Base-by-base conservation (phyloP, 1,284 basidiomycete genomes). In the Boletellus deceptivus region DNA sequence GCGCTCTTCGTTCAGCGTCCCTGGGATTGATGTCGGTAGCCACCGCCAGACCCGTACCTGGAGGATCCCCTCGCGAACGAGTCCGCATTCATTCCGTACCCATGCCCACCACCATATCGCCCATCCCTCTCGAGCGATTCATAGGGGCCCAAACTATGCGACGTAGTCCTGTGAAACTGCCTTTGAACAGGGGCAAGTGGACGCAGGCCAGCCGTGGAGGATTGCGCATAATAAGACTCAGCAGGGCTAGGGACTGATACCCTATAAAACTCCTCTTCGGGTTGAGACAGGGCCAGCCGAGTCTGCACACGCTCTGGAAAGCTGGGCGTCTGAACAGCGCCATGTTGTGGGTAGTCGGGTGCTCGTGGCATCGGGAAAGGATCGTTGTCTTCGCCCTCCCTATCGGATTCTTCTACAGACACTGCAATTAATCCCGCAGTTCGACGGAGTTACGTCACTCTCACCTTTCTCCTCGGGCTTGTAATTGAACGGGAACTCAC, bases 401-500 rank as follows among this genome's bases (percentile, higher is more conserved):
- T n/a, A 4, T 14, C 13, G 18, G n/a, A 6, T 22, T 36, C 13
- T 17, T 24, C 59, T 63, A 27, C 8, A 8, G 18, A 24, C 3
- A 6, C 14, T 35, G 1, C 35, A 34, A 27, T 64, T 27, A 42
- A 13, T 40, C 7, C 4, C 11, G 14, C 13, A 2, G 29, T 3
- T 31, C 33, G 11, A 20, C 6, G 4, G 9, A 38, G 8, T 9
- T 4, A 17, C 22, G n/a, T 2, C 34, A 33, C 6, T 9, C 37
- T 33, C 17, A 50, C 60, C 49, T 17, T 46, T 39, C 3, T 40
- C 24, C 5, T 48, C 45, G 1, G 22, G 0, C 4, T 16, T 16
- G 31, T 43, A 11, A 33, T 37, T 37, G 41, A 65, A 60, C 1
- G 63, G 53, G 18, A 25, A 45, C 2, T 46, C 13, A 35, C 48